Percentiles rank a stretch among this genome's conserved stretches.
Evolutionary conservation across 2,329 filamentous ascomycete species (phyloP).

Genomic region (Ampelomyces quisqualis): DNA sequence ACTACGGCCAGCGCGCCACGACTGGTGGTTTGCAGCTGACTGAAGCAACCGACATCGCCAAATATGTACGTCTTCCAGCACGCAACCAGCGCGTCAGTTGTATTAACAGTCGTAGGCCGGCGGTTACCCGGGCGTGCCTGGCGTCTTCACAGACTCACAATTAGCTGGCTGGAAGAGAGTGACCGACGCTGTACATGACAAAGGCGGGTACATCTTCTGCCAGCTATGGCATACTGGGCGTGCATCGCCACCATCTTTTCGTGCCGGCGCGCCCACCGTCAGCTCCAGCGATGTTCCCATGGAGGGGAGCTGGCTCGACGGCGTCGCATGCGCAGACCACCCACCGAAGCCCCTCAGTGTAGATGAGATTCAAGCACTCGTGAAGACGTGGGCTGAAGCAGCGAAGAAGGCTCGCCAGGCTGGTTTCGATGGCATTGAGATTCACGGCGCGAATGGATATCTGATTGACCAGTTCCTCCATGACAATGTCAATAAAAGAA

Average conservation of each 20-base stretch:
- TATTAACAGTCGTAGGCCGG: too few relatives aligned
- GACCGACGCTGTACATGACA: conserved; percentile 53
- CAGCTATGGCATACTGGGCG: conserved; percentile 54
- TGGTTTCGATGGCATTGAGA: conserved; percentile 46
- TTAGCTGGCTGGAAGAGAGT: conserved; percentile 54
- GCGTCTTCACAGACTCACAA: conserved; percentile 44
- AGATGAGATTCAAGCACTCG: conserved; percentile 44
- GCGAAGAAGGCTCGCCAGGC: conserved; percentile 42
- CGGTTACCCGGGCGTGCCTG: conserved; percentile 39
- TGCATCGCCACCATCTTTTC: conserved; percentile 43
- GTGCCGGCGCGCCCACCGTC: conserved; percentile 40
- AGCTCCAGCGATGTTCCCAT: conserved; percentile 47
- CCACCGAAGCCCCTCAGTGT: conserved; percentile 41
- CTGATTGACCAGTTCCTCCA: conserved; percentile 56
- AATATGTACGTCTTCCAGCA: too few relatives aligned
- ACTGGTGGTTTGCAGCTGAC: conserved; percentile 60
- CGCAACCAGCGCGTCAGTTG: too few relatives aligned
- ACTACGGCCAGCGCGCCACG: conserved; percentile 57
- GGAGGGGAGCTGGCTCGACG: conserved; percentile 44
- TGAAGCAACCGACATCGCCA: conserved; percentile 53
- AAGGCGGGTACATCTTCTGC: conserved; percentile 52
- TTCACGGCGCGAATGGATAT: conserved; percentile 47
- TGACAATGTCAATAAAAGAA: conserved; percentile 53
- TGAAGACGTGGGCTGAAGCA: conserved; percentile 44
- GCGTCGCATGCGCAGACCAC: conserved; percentile 39